phyloP scores from a whole-genome alignment of 805 yeast genomes.

The Candida railenensis region DNA sequence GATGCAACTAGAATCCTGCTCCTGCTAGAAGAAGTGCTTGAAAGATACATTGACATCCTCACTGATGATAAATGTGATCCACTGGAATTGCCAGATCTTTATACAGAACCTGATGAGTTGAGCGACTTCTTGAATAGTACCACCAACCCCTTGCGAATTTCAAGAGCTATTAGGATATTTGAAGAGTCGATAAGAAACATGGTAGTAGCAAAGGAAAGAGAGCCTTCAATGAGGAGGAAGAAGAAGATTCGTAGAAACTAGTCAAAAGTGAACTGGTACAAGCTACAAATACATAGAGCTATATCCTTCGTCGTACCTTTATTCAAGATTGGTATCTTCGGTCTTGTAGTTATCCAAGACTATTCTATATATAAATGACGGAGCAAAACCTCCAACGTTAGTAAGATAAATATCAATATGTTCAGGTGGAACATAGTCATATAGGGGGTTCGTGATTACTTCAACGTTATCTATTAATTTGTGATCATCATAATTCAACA shows the following conservation, averaged over 20 bases:
- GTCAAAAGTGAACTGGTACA: not conserved
- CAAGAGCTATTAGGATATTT: not conserved
- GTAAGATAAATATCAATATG: constrained; percentile 92
- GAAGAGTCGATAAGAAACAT: not conserved
- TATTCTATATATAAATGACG: constrained; percentile 91
- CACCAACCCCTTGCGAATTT: constrained; percentile 2
- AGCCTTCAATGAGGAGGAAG: not conserved
- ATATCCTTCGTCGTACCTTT: too few species aligned
- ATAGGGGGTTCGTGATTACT: constrained; percentile 78
- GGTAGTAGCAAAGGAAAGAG: not conserved
- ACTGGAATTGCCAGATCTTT: not conserved
- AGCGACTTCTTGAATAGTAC: not conserved
- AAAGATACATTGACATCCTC: not conserved
- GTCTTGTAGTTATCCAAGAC: constrained; percentile 91
- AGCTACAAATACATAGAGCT: not conserved
- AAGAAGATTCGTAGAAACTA: not conserved
- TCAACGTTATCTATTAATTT: constrained; percentile 69
- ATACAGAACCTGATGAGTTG: not conserved
- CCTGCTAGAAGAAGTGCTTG: not conserved
- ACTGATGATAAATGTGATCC: not conserved
- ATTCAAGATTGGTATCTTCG: constrained; percentile 69
- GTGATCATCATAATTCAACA: constrained; percentile 71
- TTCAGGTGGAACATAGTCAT: constrained; percentile 92
- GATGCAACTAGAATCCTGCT: not conserved
- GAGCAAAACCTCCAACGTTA: constrained; percentile 94